A percentile compares a stretch with the other conserved stretches of the same genome.
phyloP scores from a whole-genome alignment of 108 stramenopile genomes.

The Hondaea fermentalgiana region DNA sequence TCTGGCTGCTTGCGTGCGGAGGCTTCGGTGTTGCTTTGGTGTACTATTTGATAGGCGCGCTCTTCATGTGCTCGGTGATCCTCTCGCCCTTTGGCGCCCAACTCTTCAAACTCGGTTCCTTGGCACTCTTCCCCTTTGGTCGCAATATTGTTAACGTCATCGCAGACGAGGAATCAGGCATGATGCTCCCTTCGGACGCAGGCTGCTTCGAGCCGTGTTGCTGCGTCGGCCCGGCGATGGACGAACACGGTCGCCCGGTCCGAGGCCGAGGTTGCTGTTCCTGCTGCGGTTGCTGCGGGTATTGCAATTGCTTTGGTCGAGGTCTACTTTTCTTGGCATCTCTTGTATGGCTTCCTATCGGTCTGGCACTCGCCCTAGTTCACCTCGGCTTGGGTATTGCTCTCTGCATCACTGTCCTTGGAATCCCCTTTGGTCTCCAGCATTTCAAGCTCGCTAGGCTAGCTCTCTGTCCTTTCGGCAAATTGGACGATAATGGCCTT shows the following conservation, averaged over 20 bases:
- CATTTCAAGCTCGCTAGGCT: constrained; percentile 1
- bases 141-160: background rate
- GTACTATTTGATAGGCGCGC: background rate
- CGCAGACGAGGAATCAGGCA: background rate
- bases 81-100: background rate
- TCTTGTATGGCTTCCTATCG: background rate
- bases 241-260: background rate
- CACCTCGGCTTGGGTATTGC: background rate
- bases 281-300: background rate
- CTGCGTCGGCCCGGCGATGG: background rate
- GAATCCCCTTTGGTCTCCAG: background rate
- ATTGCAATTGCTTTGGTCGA: background rate
- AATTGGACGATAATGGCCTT: background rate
- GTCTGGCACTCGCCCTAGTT: background rate
- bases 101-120: background rate
- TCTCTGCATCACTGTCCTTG: background rate
- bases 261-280: background rate
- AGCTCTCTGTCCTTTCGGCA: background rate
- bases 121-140: background rate
- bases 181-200: background rate
- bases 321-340: background rate
- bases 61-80: background rate
- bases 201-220: background rate
- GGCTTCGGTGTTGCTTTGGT: background rate
- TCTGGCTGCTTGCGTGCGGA: background rate